phyloP scores from a whole-genome alignment of 768 basidiomycete species.

The Serendipita indica region DNA sequence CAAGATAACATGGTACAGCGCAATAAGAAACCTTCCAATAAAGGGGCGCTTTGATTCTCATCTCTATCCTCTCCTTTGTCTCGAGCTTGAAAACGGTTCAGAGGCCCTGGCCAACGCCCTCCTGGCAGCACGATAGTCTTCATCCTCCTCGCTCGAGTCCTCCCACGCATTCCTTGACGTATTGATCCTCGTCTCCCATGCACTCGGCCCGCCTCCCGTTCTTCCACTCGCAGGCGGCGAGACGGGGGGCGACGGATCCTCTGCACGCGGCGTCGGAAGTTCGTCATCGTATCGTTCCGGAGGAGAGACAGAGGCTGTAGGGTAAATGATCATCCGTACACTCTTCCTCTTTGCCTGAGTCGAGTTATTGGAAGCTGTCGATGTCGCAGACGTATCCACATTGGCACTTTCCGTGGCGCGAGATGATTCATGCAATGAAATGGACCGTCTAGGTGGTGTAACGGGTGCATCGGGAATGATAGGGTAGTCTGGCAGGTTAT shows the following conservation, averaged over 20 bases:
- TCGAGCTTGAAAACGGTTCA: not conserved
- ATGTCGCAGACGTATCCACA: slow-evolving; percentile 5
- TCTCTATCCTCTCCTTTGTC: not conserved
- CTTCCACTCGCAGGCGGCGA: not conserved
- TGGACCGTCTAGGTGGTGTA: not conserved
- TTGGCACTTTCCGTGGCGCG: slow-evolving; percentile 14
- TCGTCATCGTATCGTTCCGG: slow-evolving; percentile 45
- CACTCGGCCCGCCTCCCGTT: not conserved
- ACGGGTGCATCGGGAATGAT: not conserved
- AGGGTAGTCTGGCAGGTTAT: slow-evolving; percentile 4
- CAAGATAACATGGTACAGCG: too few species aligned
- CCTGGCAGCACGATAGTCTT: slow-evolving; percentile 46
- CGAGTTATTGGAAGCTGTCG: not conserved
- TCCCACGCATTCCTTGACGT: slow-evolving; percentile 39
- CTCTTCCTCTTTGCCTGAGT: slow-evolving; percentile 39
- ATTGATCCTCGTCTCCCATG: slow-evolving; percentile 15
- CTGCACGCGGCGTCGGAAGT: slow-evolving; percentile 17
- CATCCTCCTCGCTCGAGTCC: slow-evolving; percentile 63
- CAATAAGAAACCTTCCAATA: too few species aligned
- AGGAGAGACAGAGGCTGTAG: slow-evolving; percentile 60
- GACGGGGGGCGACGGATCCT: slow-evolving; percentile 4
- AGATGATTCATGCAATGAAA: not conserved
- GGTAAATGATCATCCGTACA: slow-evolving; percentile 61
- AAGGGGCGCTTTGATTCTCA: not conserved
- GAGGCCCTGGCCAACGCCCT: slow-evolving; percentile 34